Percentiles rank a stretch among this genome's conserved stretches.
Conservation (phyloP, 495 filamentous ascomycete genomes). For the Pseudevernia furfuracea region DNA sequence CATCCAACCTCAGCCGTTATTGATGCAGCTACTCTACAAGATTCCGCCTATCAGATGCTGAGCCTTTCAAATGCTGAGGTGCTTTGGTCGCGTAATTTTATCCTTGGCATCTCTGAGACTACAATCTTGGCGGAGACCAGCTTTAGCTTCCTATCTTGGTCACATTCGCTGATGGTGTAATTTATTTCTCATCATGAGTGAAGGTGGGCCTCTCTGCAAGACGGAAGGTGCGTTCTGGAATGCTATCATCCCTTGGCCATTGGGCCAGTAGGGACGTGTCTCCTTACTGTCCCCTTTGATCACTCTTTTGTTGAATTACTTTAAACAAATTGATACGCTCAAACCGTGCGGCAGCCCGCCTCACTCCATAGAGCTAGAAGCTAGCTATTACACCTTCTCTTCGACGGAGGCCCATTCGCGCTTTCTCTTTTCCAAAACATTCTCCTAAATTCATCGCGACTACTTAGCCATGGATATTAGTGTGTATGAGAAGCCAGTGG, state of each 20-base stretch:
- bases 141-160: conserved; percentile 5
- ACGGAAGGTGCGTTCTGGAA: conserved; percentile 13
- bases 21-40: not conserved
- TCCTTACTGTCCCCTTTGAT: not conserved
- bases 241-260: conserved; percentile 15
- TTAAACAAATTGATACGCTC: not conserved
- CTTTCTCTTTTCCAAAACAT: not conserved
- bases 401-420: not conserved
- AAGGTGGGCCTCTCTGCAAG: not conserved
- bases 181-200: not conserved
- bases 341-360: not conserved
- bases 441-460: too few relatives aligned
- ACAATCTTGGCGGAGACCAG: not conserved
- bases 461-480: conserved; percentile 9
- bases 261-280: not conserved
- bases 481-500: conserved; percentile 10
- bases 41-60: not conserved
- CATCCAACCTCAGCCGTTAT: not conserved
- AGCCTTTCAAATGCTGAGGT: not conserved
- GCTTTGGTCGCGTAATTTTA: not conserved
- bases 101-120: not conserved
- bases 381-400: not conserved
- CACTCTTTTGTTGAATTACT: not conserved
- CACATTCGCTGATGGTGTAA: conserved; percentile 1
- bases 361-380: not conserved